Base-by-base conservation (phyloP, 495 filamentous ascomycete genomes). In the Penicillium daleae region DNA sequence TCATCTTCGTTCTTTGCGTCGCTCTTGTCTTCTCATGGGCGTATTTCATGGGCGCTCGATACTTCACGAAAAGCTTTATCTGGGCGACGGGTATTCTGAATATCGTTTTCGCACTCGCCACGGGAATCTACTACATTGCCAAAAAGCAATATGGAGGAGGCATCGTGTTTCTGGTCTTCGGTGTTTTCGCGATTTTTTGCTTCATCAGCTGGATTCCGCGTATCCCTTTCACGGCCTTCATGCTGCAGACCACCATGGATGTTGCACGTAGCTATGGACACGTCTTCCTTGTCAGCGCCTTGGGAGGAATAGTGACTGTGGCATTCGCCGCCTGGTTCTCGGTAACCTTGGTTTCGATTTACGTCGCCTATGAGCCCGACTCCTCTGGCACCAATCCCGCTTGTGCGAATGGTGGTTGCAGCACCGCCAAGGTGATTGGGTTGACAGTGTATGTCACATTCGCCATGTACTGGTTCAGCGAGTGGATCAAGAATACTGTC, bases 401-500 rank as follows among this genome's bases (percentile, higher is more conserved):
- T 3, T 97, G 92, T 63, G 81, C 79, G 21, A 86, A 79, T 15
- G 89, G 89, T 0, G 84, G 85, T n/a, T 97, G 93, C 71, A 88
- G 87, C 61, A 80, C 66, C 3, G 91, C 79, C 17, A 92, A 89
- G 64, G 91, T 97, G 35, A 91, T 91, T 60, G 93, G 94, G 0
- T 77, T 98, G 26, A 77, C 93, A 21, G 89, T 91, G 26, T 97
- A 96, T 75, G 84, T 92, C 56, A 96, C 92, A 0, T 97, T 97
- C 68, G 91, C 92, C 26, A 86, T 83, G 68, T 96, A 96, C 76
- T 98, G 93, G 94, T 86, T 97, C 64, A 89, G 88, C 26, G 93
- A 97, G 71, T 92, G 89, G 84, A 71, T 97, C 59, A 97, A 97
- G 77, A 97, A 97, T 73, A 91, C 89, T 17, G 89, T 97, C 37